phyloP scores from a whole-genome alignment of 2,329 filamentous ascomycete genomes.

The Aspergillus versicolor region DNA sequence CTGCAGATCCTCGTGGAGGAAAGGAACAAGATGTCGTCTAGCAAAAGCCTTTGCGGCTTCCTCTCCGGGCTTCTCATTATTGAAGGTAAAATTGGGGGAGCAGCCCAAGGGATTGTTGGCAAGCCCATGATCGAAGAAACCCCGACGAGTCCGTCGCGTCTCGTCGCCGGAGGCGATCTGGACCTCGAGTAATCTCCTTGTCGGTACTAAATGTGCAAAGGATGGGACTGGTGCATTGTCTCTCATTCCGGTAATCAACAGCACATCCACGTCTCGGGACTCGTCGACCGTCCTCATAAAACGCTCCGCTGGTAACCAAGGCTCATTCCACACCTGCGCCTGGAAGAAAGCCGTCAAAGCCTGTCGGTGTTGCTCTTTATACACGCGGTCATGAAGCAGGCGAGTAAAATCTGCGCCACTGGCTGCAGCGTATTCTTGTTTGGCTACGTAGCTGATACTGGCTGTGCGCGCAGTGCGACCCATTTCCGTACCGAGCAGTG shows the following conservation, averaged over 20 bases:
- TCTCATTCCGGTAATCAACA: slow-evolving; percentile 64
- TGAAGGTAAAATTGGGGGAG: slow-evolving; percentile 50
- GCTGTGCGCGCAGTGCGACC: slow-evolving; percentile 40
- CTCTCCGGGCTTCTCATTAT: slow-evolving; percentile 50
- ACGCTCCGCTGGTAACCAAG: slow-evolving; percentile 48
- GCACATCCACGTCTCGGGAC: slow-evolving; percentile 50
- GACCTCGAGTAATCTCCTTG: slow-evolving; percentile 56
- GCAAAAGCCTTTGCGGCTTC: slow-evolving; percentile 45
- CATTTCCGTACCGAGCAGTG: slow-evolving; percentile 9
- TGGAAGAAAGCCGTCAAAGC: slow-evolving; percentile 55
- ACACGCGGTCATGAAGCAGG: slow-evolving; percentile 55
- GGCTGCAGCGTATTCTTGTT: slow-evolving; percentile 55
- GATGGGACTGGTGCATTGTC: slow-evolving; percentile 57
- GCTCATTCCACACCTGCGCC: slow-evolving; percentile 43
- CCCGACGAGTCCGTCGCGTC: slow-evolving; percentile 28
- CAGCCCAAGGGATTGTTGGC: slow-evolving; percentile 24
- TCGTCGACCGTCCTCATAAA: slow-evolving; percentile 39
- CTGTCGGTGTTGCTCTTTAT: slow-evolving; percentile 61
- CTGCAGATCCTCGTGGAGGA: slow-evolving; percentile 48
- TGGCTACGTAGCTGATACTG: slow-evolving; percentile 61
- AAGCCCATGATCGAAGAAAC: not conserved
- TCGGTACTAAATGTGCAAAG: slow-evolving; percentile 56
- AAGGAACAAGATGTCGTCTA: slow-evolving; percentile 43
- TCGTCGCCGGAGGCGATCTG: slow-evolving; percentile 44
- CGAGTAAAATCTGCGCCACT: slow-evolving; percentile 50